These are phyloP conservation scores for Hemileccinum impolitum DNA, from an alignment of 768 basidiomycete species.

Conservation along the genomic window DNA sequence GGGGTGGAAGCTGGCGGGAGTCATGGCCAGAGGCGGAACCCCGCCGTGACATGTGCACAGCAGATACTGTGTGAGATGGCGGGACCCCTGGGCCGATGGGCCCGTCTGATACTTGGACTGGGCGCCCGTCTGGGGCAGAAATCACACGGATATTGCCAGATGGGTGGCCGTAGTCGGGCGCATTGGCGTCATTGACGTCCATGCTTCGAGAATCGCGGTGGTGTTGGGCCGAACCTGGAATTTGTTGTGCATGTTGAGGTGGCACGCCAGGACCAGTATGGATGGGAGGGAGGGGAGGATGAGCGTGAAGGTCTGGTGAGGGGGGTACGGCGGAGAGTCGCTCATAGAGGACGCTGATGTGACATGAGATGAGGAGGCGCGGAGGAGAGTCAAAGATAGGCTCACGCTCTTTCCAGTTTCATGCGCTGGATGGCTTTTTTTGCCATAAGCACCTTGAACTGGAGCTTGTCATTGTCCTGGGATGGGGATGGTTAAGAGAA, in stretches of 20 bases:
- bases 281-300: slow-evolving; percentile 31
- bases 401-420: slow-evolving; percentile 87
- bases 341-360: slow-evolving; percentile 68
- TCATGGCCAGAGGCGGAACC: slow-evolving; percentile 42
- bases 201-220: slow-evolving; percentile 41
- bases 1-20: slow-evolving; percentile 46
- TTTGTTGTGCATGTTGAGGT: slow-evolving; percentile 30
- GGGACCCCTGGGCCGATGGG: slow-evolving; percentile 40
- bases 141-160: slow-evolving; percentile 47
- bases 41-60: slow-evolving; percentile 43
- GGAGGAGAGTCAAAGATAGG: slow-evolving; percentile 26
- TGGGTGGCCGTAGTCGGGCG: slow-evolving; percentile 48
- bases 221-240: slow-evolving; percentile 18
- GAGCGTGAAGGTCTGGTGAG: slow-evolving; percentile 48
- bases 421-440: slow-evolving; percentile 83
- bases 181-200: slow-evolving; percentile 45
- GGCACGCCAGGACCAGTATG: slow-evolving; percentile 36
- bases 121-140: slow-evolving; percentile 47
- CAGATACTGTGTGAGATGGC: slow-evolving; percentile 36
- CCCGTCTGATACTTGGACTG: slow-evolving; percentile 48
- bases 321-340: slow-evolving; percentile 62
- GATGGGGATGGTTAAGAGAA: slow-evolving; percentile 4
- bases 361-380: slow-evolving; percentile 24
- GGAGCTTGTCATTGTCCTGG: slow-evolving; percentile 87
- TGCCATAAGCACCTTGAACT: slow-evolving; percentile 74